Conservation (phyloP, 768 basidiomycete species). For the Boletus tomentosulus region DNA sequence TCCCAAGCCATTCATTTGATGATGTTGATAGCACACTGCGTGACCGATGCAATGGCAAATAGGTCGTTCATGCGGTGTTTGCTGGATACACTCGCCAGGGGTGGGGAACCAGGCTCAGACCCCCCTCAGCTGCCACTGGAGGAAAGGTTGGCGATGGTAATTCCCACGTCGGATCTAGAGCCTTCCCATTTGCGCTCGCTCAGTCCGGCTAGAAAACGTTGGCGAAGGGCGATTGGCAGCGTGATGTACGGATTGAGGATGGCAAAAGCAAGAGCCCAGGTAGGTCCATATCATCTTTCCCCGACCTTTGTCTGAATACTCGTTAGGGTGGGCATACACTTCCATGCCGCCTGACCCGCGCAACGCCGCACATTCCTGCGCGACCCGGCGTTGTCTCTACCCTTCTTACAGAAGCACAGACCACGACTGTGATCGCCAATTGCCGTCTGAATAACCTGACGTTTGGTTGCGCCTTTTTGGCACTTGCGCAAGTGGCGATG, state of each 20-base stretch:
- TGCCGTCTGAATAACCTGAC: constrained; percentile 44
- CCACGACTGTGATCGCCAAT: constrained; percentile 29
- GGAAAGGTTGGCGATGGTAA: constrained; percentile 32
- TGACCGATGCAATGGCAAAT: constrained; percentile 48
- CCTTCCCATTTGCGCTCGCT: constrained; percentile 29
- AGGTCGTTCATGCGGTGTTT: constrained; percentile 41
- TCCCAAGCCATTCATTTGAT: constrained; percentile 40
- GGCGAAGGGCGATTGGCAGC: constrained; percentile 42
- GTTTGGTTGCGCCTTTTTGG: constrained; percentile 47
- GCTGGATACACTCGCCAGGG: constrained; percentile 36
- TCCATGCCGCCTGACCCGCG: constrained; percentile 31
- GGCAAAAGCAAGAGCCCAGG: constrained; percentile 29
- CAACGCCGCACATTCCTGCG: constrained; percentile 37
- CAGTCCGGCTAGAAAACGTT: constrained; percentile 35
- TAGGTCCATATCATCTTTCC: constrained; percentile 17
- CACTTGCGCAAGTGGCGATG: constrained; percentile 46
- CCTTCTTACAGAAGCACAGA: constrained; percentile 30
- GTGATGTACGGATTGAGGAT: constrained; percentile 34
- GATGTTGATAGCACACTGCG: constrained; percentile 43
- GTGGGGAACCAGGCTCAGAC: background rate
- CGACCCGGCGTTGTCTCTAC: constrained; percentile 23
- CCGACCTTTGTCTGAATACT: background rate
- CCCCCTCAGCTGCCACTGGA: constrained; percentile 26
- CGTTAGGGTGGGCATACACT: constrained; percentile 34
- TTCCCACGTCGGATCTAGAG: constrained; percentile 29